Conservation (phyloP, 1,284 basidiomycete species). For the Pseudomicrostroma phylloplanum region DNA sequence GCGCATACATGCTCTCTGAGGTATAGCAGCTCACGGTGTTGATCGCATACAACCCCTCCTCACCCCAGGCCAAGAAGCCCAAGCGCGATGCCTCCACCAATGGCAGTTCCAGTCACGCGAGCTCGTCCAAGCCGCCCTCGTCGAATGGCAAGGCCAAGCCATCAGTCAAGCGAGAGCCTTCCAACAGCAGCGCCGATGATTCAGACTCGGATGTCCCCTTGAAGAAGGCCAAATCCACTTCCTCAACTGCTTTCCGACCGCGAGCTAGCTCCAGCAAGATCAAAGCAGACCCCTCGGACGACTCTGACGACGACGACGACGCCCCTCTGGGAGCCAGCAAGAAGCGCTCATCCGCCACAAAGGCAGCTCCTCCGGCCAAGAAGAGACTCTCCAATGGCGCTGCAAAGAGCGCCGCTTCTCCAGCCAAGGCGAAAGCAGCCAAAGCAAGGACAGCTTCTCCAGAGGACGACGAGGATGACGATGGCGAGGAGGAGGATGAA, state of each 20-base stretch:
- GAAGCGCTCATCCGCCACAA: neutral
- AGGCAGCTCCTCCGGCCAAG: too few relatives aligned
- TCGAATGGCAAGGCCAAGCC: constrained; percentile 52
- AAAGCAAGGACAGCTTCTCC: constrained; percentile 10
- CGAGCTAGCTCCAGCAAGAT: constrained; percentile 11
- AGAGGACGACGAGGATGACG: constrained; percentile 23
- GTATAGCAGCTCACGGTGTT: too few relatives aligned
- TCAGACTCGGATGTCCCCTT: constrained; percentile 21
- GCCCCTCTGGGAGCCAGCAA: constrained; percentile 20
- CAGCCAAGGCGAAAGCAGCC: neutral
- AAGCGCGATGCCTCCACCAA: neutral
- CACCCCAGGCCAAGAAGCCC: constrained; percentile 7
- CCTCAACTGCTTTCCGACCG: constrained; percentile 17
- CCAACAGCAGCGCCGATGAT: constrained; percentile 3
- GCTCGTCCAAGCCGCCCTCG: neutral
- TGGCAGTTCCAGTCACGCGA: too few relatives aligned
- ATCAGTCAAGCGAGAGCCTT: constrained; percentile 18
- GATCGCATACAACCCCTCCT: too few relatives aligned
- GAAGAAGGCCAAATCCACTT: constrained; percentile 18
- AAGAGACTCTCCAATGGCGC: too few relatives aligned
- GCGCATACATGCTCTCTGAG: too few relatives aligned
- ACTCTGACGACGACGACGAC: constrained; percentile 28
- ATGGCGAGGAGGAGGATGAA: constrained; percentile 25
- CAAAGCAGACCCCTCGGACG: constrained; percentile 10
- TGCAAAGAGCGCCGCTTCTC: neutral